A percentile compares a stretch with the other conserved stretches of the same genome.
Evolutionary conservation across 2,329 filamentous ascomycete species (phyloP).

Genomic region (Teratosphaeriaceae sp.): DNA sequence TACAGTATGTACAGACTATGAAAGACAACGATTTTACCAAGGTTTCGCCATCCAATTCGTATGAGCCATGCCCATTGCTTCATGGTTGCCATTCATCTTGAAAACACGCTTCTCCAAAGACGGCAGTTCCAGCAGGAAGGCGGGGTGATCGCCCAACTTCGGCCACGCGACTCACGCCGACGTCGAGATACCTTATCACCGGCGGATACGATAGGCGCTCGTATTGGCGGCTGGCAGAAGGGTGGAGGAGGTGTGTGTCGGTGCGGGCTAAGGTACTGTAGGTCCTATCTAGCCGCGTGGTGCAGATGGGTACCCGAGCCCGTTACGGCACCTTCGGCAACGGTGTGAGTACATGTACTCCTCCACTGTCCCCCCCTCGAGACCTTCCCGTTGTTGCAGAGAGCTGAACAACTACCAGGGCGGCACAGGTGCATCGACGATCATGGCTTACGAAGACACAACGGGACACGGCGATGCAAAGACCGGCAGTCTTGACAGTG

Average conservation of each 20-base stretch:
- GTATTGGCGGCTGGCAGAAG: background rate
- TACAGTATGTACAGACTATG: too few relatives aligned
- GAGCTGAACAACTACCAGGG: too few relatives aligned
- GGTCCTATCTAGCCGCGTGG: background rate
- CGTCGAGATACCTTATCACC: conserved; percentile 1
- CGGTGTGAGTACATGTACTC: background rate
- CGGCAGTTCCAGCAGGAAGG: background rate
- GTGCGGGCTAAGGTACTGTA: too few relatives aligned
- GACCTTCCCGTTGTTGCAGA: background rate
- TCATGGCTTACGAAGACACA: background rate
- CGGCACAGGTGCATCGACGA: background rate
- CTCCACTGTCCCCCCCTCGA: background rate
- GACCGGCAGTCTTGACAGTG: background rate
- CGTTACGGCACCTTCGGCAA: conserved; percentile 2
- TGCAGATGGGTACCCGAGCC: background rate
- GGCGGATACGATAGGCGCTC: background rate
- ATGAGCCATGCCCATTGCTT: too few relatives aligned
- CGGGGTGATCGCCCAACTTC: background rate
- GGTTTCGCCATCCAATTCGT: too few relatives aligned
- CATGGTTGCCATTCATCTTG: too few relatives aligned
- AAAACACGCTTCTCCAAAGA: background rate
- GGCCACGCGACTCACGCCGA: background rate
- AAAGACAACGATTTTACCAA: too few relatives aligned
- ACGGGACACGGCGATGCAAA: background rate
- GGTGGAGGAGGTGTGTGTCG: too few relatives aligned